Evolutionary conservation across 768 basidiomycete genomes (phyloP).

Genomic region (Russula vinacea): DNA sequence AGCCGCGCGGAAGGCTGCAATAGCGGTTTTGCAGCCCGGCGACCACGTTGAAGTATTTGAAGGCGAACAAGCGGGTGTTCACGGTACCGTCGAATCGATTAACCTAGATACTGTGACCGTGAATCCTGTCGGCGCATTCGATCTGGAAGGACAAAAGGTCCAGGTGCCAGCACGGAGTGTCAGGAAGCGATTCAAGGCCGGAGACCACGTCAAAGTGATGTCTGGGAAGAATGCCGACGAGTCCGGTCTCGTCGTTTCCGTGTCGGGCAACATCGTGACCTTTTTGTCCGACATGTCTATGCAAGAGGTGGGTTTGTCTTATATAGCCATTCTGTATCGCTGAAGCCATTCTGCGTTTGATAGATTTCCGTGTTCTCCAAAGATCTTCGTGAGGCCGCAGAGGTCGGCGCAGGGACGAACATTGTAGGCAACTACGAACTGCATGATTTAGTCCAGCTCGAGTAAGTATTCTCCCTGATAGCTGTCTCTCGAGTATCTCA

Average conservation of each 20-base stretch:
- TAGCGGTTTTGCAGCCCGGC: slow-evolving; percentile 92
- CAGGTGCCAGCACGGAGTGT: slow-evolving; percentile 86
- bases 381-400: slow-evolving; percentile 95
- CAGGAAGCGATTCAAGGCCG: slow-evolving; percentile 91
- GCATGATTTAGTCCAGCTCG: slow-evolving; percentile 94
- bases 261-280: slow-evolving; percentile 87
- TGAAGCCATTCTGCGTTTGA: slow-evolving; percentile 4
- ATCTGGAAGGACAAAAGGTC: slow-evolving; percentile 82
- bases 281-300: slow-evolving; percentile 97
- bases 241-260: slow-evolving; percentile 92
- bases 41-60: slow-evolving; percentile 98
- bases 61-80: slow-evolving; percentile 91
- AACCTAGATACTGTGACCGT: slow-evolving; percentile 83
- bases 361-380: slow-evolving; percentile 97
- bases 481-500: background rate
- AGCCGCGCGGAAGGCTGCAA: slow-evolving; percentile 86
- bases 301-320: slow-evolving; percentile 77
- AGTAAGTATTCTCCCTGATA: slow-evolving; percentile 55
- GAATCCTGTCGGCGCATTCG: slow-evolving; percentile 64
- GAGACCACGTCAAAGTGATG: slow-evolving; percentile 99
- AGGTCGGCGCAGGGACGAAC: slow-evolving; percentile 90
- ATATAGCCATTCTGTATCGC: background rate
- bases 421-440: slow-evolving; percentile 91
- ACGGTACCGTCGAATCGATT: slow-evolving; percentile 90
- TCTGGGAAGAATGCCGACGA: slow-evolving; percentile 91